Evolutionary conservation across 139 green algal genomes (phyloP), one percentile per base, ranked within the genome.

Genomic region (Zygnema cylindricum): DNA sequence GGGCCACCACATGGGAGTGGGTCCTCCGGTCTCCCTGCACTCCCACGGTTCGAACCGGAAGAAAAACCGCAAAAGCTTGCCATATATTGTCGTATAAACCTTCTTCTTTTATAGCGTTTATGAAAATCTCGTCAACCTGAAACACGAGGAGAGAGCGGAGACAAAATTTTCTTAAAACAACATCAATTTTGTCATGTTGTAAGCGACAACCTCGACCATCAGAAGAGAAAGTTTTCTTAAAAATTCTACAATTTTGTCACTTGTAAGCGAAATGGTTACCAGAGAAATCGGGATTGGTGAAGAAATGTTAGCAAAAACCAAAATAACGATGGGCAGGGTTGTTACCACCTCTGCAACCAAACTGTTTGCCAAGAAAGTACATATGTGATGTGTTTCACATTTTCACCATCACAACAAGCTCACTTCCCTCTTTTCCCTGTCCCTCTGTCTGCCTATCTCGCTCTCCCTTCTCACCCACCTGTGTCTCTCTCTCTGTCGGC

Each of bases 21-120:
- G 96, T 98, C 69, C 97, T 92, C 94, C 98, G 95, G 90, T 99
- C 97, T 55, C 97, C 97, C 88, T 94, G 92, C 36, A 94, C 92
- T 25, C 94, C 94, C 43, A 96, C 95, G 0, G 91, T 95, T 82
- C 94, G 93, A 69, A 98, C 92, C 3, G 96, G 96, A 79, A 99
- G 92, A 94, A 99, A 99, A 25, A 99, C 98, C 1, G 97, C 98
- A 92, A 99, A 99, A 0, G 98, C 98, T 93, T 98, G 96, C 98
- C 98, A 99, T 92, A 99, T 99, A 87, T 98, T 91, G 92, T 99
- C 96, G 92, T 99, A 99, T 76, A 99, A 93, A 40, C 97, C 97
- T 69, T 92, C 95, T 87, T 98, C 97, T 40, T 88, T 92, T 89
- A 99, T 98, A 43, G 92, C 90, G 78, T 98, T 95, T 88, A 99